Evolutionary conservation across 2,329 filamentous ascomycete genomes (phyloP), one percentile per base, ranked within the genome.

Genomic region (Arthrobotrys sphaeroides): DNA sequence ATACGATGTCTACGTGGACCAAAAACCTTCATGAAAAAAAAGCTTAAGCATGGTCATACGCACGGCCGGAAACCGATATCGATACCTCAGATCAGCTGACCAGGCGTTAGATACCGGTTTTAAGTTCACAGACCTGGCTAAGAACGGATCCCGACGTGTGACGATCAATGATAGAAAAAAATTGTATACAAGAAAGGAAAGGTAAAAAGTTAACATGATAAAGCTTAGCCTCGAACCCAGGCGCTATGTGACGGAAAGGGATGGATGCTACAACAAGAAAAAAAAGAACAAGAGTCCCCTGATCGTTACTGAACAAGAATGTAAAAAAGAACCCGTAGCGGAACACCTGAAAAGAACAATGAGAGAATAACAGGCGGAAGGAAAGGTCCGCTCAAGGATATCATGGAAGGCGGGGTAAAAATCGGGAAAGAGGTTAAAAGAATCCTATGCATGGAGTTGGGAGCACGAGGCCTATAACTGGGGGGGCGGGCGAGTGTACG

Each of bases 131-230:
- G n/a, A 49, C 43, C 43, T 33, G 47, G n/a, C n/a, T 13, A 24
- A 18, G 18, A 38, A 38, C 26, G 26, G 26, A 10, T 20, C 28
- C 51, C 31, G 18, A n/a, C n/a, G n/a, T n/a, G n/a, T n/a, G 16
- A 24, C 28, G 26, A 45, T 18, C 20, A 31, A 20, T 16, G 10
- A 62, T 45, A 36, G 57, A 43, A n/a, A n/a, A n/a, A 10, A 49
- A 62, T 45, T 47, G 43, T 45, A 22, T 36, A 45, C 36, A 62
- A 24, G n/a, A 24, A 45, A 45, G 24, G 31, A 62, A 62, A 61
- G 36, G n/a, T n/a, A 16, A n/a, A 22, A 22, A 22, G 9, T 20
- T 20, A 10, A n/a, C n/a, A n/a, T n/a, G n/a, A n/a, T n/a, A n/a
- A n/a, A n/a, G n/a, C n/a, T n/a, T n/a, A n/a, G n/a, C n/a, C n/a